Evolutionary conservation across 163 green algal genomes (phyloP), one percentile per base, ranked within the genome.

Genomic region (Chlorella variabilis): DNA sequence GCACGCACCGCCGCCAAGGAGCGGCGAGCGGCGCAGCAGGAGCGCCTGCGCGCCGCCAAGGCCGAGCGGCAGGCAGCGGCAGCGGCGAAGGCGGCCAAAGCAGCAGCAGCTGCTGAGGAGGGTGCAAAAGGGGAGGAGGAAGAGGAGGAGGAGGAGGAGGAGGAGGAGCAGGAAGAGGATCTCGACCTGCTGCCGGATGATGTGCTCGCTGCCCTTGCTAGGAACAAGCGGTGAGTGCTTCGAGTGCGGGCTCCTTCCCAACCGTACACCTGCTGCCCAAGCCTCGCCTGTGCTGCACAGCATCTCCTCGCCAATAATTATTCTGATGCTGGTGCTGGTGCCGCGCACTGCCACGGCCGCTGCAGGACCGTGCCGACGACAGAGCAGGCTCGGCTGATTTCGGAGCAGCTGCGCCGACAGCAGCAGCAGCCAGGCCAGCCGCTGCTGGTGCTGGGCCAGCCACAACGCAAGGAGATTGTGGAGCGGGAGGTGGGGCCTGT

Each of bases 361-460:
- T 62, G 42, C 68, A 75, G 68, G 68, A 62, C 42, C 2, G 41
- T 49, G 29, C 75, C 75, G 58, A 73, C 75, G 1, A n/a, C 59
- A 8, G 42, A 59, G 18, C 75, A 81, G 59, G 31, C 42, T 6
- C 75, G 75, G 9, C 75, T 81, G 38, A 81, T 81, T 23, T 73
- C 75, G 4, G 56, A 71, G 75, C 75, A 81, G 75, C 75, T 81
- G 39, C 58, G 73, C 7, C 38, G 41, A 29, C 75, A 81, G 75
- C 68, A 59, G 68, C 51, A 29, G 51, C 51, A 25, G 15, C 54
- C 11, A 17, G 51, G 38, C 34, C 54, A 66, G 56, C 23, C 38
- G 54, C 56, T 48, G 38, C 56, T 71, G 73, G 34, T 39, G 73
- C 56, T 80, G 6, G 73, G 56, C 13, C 51, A 71, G 21, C 9